A percentile compares a stretch with the other conserved stretches of the same genome.
Conservation (phyloP, 768 basidiomycete species). For the Rhizopogon vulgaris region DNA sequence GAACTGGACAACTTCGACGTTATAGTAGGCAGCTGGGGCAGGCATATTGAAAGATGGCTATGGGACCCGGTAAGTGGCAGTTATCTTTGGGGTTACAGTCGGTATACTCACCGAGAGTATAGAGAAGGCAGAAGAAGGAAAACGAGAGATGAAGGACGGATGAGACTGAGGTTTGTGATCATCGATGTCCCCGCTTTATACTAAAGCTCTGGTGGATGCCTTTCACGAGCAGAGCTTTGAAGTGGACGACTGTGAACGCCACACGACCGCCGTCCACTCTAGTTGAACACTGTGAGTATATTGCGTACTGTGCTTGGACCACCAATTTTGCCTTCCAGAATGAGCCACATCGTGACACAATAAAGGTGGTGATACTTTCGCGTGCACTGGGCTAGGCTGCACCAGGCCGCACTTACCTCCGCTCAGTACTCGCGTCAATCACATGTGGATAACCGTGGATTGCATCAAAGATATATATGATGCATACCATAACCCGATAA, state of each 20-base stretch:
- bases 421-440: no score
- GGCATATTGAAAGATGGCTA: neutral
- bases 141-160: neutral
- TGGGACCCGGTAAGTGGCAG: neutral
- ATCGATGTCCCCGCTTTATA: neutral
- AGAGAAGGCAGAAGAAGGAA: neutral
- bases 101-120: neutral
- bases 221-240: neutral
- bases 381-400: no score
- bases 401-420: no score
- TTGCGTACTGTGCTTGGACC: neutral
- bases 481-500: no score
- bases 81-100: slow-evolving; percentile 14
- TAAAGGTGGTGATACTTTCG: no score
- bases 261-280: neutral
- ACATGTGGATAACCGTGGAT: no score
- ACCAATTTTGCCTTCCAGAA: neutral
- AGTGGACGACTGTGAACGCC: neutral
- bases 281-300: neutral
- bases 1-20: slow-evolving; percentile 25
- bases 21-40: slow-evolving; percentile 14
- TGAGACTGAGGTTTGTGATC: neutral
- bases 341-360: neutral
- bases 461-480: no score
- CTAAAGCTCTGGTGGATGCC: neutral